Evolutionary conservation across 176 grass and related monocot species (phyloP).

Genomic region (Zea mays): Zm-B73-REFERENCE-NAM-5.0 NC_050104.1:157593501-157594000

Average conservation of each 20-base stretch:
- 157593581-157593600: conserved; percentile 33
- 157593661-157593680: too few relatives aligned
- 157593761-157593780: background rate
- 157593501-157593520: conserved; percentile 11
- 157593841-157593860: background rate
- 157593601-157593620: conserved; percentile 34
- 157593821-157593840: conserved; percentile 51
- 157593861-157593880: too few relatives aligned
- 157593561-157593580: conserved; percentile 45
- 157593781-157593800: background rate
- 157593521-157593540: conserved; percentile 31
- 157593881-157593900: too few relatives aligned
- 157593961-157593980: conserved; percentile 7
- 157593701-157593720: too few relatives aligned
- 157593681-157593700: too few relatives aligned
- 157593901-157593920: background rate
- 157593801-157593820: conserved; percentile 40
- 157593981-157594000: conserved; percentile 16
- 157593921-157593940: conserved; percentile 10
- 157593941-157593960: background rate
- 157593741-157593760: background rate
- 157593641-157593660: too few relatives aligned
- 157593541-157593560: conserved; percentile 33
- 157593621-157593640: background rate
- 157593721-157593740: background rate